phyloP scores from a whole-genome alignment of 73 alveolate genomes.

The Breviolum minutum region DNA sequence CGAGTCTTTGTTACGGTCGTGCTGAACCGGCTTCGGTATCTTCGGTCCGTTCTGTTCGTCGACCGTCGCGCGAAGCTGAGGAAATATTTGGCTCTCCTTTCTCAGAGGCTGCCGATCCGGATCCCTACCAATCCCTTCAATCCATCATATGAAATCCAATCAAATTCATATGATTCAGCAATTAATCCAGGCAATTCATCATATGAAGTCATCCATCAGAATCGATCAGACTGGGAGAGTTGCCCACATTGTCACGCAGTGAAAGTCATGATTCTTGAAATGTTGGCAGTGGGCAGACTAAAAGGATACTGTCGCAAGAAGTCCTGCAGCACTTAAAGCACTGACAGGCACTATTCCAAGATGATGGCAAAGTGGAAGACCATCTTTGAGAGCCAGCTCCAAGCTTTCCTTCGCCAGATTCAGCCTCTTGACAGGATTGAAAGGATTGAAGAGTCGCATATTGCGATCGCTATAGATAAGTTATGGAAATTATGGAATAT shows the following conservation, averaged over 20 bases:
- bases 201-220: too few relatives aligned
- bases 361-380: constrained; percentile 94
- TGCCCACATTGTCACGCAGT: neutral
- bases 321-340: neutral
- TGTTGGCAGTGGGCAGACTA: neutral
- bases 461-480: too few relatives aligned
- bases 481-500: too few relatives aligned
- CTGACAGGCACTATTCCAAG: constrained; percentile 68
- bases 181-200: too few relatives aligned
- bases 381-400: constrained; percentile 90
- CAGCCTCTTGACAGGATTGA: constrained; percentile 32
- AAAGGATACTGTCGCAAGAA: neutral
- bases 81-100: constrained; percentile 63
- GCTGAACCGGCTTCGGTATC: too few relatives aligned
- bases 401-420: constrained; percentile 87
- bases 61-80: neutral
- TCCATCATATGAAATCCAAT: too few relatives aligned
- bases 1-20: too few relatives aligned
- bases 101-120: constrained; percentile 31
- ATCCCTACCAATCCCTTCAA: too few relatives aligned
- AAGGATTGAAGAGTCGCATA: too few relatives aligned
- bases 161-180: too few relatives aligned
- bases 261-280: neutral
- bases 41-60: too few relatives aligned
- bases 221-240: too few relatives aligned